Base-by-base conservation (phyloP, 352 stramenopile genomes). In the Globisporangium nagaii region DNA sequence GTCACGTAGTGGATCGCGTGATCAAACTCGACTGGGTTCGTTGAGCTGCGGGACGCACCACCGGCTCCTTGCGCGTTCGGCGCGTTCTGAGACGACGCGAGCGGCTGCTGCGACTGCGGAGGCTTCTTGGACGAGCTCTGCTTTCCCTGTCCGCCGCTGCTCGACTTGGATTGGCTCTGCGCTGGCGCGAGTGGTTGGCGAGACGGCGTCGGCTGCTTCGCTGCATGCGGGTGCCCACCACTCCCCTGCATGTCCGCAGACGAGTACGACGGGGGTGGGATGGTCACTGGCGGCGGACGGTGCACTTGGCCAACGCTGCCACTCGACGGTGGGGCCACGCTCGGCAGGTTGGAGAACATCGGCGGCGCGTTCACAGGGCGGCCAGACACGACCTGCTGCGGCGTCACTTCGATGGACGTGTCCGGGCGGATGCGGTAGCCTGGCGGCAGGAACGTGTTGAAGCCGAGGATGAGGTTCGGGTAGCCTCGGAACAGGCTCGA, bases 1-100 rank as follows among this genome's bases (percentile, higher is more conserved):
- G 86, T 97, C 60, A 99, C 97, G 61, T 99, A 99, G 60, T 97
- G 96, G 52, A 99, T 99, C 28, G 97, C 97, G 66, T 99, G 96
- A 63, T 99, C 96, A 66, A 99, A 99, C 68, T 99, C 97, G 4
- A 99, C 88, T 1, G 96, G 95, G 57, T 96, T 93, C 17, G 74
- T 78, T 11, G 81, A 66, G 53, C 62, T 80, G 5, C 78, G 73
- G 0, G 61, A 48, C 28, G 61, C 37, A 40, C 34, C 20, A 60
- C n/a, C 49, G 30, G 36, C 70, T 53, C 24, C 24, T 8, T 47
- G 41, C 31, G 44, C n/a, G 45, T 8, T 52, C 31, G 42, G 49
- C 31, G 30, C 20, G 12, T 40, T 46, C n/a, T 44, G 51, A 22
- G 32, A 37, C 22, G 50, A 35, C 27, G 30, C 52, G 44, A 25